A percentile compares a stretch with the other conserved stretches of the same genome.
These are phyloP conservation scores for Pyricularia pennisetigena DNA, from an alignment of 2,329 filamentous ascomycete species.

Conservation along the genomic window DNA sequence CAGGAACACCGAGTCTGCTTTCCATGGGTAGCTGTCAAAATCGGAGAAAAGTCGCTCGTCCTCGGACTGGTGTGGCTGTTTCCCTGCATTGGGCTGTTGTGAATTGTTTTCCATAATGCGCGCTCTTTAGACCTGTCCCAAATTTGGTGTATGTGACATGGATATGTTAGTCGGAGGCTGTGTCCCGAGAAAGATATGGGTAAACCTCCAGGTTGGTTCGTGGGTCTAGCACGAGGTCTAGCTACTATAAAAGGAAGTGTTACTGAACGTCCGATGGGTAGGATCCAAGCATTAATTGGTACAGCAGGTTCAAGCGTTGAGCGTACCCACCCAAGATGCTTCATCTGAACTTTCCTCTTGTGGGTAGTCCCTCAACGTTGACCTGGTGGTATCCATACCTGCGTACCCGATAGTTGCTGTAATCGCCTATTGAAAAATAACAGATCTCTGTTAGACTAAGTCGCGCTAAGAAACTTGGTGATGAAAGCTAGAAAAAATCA, in stretches of 20 bases:
- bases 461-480: not conserved
- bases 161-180: not conserved
- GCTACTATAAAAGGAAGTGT: not conserved
- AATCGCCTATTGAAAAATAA: not conserved
- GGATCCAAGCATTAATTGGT: not conserved
- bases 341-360: not conserved
- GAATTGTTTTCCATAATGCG: not conserved
- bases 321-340: not conserved
- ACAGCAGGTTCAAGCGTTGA: not conserved
- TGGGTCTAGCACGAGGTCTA: not conserved
- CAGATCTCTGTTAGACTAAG: not conserved
- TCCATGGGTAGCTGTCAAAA: conserved; percentile 7
- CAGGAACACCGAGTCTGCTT: conserved; percentile 6
- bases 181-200: no score
- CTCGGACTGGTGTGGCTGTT: not conserved
- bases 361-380: not conserved
- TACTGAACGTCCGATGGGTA: not conserved
- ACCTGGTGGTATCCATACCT: not conserved
- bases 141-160: not conserved
- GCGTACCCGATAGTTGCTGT: not conserved
- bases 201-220: not conserved
- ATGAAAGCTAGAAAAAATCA: not conserved
- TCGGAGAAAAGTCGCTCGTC: not conserved
- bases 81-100: not conserved
- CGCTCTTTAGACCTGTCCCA: not conserved